A percentile compares a stretch with the other conserved stretches of the same genome.
phyloP scores from a whole-genome alignment of 176 grass and related monocot species.

The Aegilops umbellulata region DNA sequence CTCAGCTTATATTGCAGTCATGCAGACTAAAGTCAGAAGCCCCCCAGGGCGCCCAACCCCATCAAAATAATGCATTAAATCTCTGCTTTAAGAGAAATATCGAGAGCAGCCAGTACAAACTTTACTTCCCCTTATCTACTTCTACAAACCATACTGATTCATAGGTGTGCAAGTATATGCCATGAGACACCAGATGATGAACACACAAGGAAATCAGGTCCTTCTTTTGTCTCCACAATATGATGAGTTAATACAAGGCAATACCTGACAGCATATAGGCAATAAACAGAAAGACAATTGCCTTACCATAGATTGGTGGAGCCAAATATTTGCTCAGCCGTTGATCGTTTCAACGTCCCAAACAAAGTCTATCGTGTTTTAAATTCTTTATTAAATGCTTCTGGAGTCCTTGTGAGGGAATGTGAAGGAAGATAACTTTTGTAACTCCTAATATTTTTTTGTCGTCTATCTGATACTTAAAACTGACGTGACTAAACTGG shows the following conservation, averaged over 20 bases:
- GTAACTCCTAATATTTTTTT: not conserved
- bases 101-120: constrained; percentile 13
- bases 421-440: not conserved
- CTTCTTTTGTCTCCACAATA: constrained; percentile 6
- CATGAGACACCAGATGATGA: not conserved
- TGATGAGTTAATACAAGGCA: not conserved
- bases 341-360: not conserved
- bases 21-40: not conserved
- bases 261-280: not conserved
- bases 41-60: not conserved
- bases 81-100: not conserved
- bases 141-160: not conserved
- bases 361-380: not conserved
- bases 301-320: not conserved
- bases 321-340: not conserved
- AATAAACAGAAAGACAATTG: not conserved
- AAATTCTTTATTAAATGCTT: not conserved
- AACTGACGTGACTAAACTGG: not conserved
- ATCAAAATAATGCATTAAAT: not conserved
- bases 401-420: not conserved
- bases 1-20: not conserved
- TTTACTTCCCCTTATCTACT: not conserved
- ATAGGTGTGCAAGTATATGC: not conserved
- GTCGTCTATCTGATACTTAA: not conserved
- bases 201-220: constrained; percentile 1